Percentiles rank a stretch among this genome's conserved stretches.
Evolutionary conservation across 495 filamentous ascomycete species (phyloP).

Genomic region (Xylaria palmicola): DNA sequence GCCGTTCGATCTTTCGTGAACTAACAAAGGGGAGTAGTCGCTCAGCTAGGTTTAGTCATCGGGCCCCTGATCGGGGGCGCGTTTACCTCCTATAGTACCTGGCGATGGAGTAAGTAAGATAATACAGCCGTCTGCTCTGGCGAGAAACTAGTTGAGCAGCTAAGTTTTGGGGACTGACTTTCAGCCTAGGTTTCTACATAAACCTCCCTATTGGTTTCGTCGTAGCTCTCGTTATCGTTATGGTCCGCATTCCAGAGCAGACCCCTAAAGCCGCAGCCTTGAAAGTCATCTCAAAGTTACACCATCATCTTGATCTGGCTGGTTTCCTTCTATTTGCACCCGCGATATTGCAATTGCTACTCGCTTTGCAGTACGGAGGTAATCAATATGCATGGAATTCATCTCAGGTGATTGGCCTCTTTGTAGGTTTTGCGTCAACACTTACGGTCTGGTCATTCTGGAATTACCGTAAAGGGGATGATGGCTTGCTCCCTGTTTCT

Average conservation of each 20-base stretch:
- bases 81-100: constrained; percentile 55
- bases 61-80: constrained; percentile 60
- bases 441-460: constrained; percentile 41
- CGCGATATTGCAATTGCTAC: constrained; percentile 41
- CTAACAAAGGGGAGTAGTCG: constrained; percentile 4
- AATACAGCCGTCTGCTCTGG: not conserved
- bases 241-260: constrained; percentile 45
- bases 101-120: constrained; percentile 36
- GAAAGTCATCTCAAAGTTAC: not conserved
- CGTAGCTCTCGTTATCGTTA: constrained; percentile 34
- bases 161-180: not conserved
- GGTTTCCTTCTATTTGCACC: constrained; percentile 49
- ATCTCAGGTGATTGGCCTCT: constrained; percentile 30
- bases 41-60: constrained; percentile 27
- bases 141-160: not conserved
- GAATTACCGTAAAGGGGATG: constrained; percentile 43
- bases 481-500: constrained; percentile 33
- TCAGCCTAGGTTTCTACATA: constrained; percentile 55
- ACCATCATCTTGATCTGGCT: constrained; percentile 39
- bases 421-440: constrained; percentile 44
- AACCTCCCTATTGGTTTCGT: constrained; percentile 27
- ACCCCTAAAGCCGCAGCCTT: not conserved
- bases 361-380: constrained; percentile 55
- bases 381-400: constrained; percentile 44
- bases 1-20: not conserved